phyloP scores from a whole-genome alignment of 2,329 filamentous ascomycete genomes.

The Aspergillus ibericus region DNA sequence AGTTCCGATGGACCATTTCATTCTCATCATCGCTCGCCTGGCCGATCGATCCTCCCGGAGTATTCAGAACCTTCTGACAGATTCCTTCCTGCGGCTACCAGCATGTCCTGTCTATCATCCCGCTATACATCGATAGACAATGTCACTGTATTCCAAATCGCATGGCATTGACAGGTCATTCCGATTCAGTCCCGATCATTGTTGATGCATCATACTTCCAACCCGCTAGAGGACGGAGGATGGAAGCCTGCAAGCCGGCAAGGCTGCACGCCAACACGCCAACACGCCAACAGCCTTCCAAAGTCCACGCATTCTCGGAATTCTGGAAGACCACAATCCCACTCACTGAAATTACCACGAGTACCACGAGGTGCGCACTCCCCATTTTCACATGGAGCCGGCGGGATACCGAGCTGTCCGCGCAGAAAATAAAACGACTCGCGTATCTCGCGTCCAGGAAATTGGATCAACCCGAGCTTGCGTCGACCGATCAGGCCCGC shows the following conservation, averaged over 20 bases:
- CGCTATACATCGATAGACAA: neutral
- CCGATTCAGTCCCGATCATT: neutral
- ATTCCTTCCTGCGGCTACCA: neutral
- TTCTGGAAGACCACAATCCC: neutral
- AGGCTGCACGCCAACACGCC: neutral
- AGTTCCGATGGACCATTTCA: neutral
- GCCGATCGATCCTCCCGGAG: neutral
- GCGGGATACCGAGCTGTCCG: neutral
- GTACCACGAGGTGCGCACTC: neutral
- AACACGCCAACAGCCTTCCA: neutral
- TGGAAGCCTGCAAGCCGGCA: neutral
- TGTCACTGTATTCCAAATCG: conserved; percentile 1
- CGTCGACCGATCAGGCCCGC: neutral
- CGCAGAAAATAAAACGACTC: neutral
- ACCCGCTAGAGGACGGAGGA: neutral
- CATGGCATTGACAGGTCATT: conserved; percentile 6
- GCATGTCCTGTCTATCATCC: neutral
- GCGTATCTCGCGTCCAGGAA: neutral
- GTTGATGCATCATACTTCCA: neutral
- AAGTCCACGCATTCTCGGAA: neutral
- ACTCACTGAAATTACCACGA: neutral
- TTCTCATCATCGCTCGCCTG: neutral
- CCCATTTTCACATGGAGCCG: neutral
- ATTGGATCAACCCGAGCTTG: neutral
- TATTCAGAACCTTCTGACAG: neutral